A percentile compares a stretch with the other conserved stretches of the same genome.
phyloP scores from a whole-genome alignment of 352 stramenopile genomes.

The Pythium monospermum region DNA sequence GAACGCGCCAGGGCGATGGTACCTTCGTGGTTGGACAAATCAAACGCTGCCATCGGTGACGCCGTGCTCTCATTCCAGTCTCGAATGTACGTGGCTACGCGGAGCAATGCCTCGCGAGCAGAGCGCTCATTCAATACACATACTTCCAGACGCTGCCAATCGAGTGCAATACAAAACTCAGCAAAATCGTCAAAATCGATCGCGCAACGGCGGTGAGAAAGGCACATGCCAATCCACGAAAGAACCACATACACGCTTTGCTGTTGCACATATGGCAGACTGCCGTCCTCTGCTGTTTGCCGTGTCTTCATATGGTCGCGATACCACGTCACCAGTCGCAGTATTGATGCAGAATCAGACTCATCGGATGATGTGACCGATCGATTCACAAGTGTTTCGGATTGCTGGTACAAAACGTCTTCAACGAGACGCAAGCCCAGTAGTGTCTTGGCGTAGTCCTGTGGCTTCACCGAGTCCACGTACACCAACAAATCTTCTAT shows the following conservation, averaged over 20 bases:
- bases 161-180: slow-evolving; percentile 11
- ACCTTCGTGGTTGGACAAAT: slow-evolving; percentile 9
- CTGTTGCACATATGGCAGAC: slow-evolving; percentile 4
- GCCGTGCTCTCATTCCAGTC: slow-evolving; percentile 1
- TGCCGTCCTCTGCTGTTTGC: neutral
- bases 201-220: neutral
- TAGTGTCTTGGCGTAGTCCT: neutral
- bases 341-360: neutral
- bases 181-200: neutral
- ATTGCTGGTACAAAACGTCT: neutral
- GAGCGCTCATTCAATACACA: slow-evolving; percentile 6
- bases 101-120: neutral
- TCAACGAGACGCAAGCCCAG: neutral
- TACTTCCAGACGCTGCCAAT: slow-evolving; percentile 4
- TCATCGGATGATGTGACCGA: neutral
- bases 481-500: neutral
- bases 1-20: slow-evolving; percentile 3
- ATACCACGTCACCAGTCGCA: slow-evolving; percentile 9
- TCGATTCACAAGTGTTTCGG: neutral
- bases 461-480: neutral
- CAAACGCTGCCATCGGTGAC: slow-evolving; percentile 1
- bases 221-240: slow-evolving; percentile 5
- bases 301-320: neutral
- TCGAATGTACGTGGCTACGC: slow-evolving; percentile 7
- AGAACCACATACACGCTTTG: slow-evolving; percentile 11